Conservation (phyloP, 371 early-diverging fungal genomes). For the Lichtheimia ramosa region DNA sequence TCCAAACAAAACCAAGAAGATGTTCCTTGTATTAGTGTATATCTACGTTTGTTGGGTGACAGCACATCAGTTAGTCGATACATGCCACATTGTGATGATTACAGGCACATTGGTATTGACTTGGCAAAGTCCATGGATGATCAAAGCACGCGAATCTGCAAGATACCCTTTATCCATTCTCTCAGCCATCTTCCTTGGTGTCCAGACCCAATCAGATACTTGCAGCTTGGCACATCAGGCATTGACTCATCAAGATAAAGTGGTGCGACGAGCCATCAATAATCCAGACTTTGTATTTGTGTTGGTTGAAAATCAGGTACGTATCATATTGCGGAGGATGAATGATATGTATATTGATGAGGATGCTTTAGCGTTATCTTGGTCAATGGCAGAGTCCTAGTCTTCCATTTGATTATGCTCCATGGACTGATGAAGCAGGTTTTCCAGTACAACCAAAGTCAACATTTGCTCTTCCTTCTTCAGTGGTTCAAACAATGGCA, state of each 20-base stretch:
- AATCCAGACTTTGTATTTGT: constrained; percentile 13
- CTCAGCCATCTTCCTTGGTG: constrained; percentile 11
- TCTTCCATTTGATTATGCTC: constrained; percentile 7
- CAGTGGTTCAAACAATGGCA: constrained; percentile 1
- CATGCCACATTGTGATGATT: constrained; percentile 12
- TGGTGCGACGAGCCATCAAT: neutral
- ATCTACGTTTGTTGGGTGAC: constrained; percentile 17
- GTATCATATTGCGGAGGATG: neutral
- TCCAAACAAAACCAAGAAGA: constrained; percentile 3
- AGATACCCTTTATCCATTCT: constrained; percentile 13
- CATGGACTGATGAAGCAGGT: constrained; percentile 20
- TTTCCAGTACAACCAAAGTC: constrained; percentile 5
- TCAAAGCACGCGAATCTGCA: neutral
- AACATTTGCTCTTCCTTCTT: constrained; percentile 8
- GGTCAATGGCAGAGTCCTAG: constrained; percentile 16
- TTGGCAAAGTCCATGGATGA: constrained; percentile 14
- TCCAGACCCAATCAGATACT: neutral
- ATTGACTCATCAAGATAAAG: constrained; percentile 5
- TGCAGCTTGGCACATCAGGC: constrained; percentile 1
- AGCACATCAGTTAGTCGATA: constrained; percentile 17
- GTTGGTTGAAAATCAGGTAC: constrained; percentile 18
- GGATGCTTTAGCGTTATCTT: constrained; percentile 8
- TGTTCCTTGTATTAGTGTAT: constrained; percentile 11
- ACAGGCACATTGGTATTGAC: constrained; percentile 8
- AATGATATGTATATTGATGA: neutral